phyloP scores from a whole-genome alignment of 148 eudicot species.

The Rhododendron simsii region DNA sequence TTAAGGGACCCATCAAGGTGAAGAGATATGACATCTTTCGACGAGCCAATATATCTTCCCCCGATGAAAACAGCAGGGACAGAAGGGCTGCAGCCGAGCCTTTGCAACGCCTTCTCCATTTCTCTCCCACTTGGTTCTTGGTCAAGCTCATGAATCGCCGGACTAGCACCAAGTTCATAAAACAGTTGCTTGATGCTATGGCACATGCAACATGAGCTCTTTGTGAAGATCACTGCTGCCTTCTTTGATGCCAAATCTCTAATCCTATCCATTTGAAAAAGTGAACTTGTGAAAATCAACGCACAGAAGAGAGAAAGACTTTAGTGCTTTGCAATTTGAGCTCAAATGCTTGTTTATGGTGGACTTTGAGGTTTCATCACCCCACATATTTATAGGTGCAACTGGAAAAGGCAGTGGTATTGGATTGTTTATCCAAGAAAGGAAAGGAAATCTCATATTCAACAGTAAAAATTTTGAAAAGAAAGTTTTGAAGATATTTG shows the following conservation, averaged over 20 bases:
- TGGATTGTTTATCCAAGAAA: slow-evolving; percentile 13
- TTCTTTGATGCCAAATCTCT: slow-evolving; percentile 39
- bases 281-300: neutral
- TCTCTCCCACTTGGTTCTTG: slow-evolving; percentile 29
- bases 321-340: neutral
- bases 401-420: slow-evolving; percentile 11
- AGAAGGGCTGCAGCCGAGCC: slow-evolving; percentile 30
- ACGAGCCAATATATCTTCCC: slow-evolving; percentile 37
- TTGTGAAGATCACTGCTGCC: slow-evolving; percentile 53
- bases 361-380: slow-evolving; percentile 15
- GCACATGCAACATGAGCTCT: slow-evolving; percentile 54
- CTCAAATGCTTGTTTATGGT: neutral
- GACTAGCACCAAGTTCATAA: slow-evolving; percentile 47
- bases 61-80: slow-evolving; percentile 51
- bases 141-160: slow-evolving; percentile 42
- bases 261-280: slow-evolving; percentile 30
- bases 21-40: slow-evolving; percentile 40
- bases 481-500: neutral
- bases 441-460: neutral
- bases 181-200: slow-evolving; percentile 38
- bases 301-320: neutral
- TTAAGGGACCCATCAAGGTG: slow-evolving; percentile 48
- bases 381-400: slow-evolving; percentile 31
- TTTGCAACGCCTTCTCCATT: slow-evolving; percentile 38
- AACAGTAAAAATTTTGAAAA: neutral